phyloP scores from a whole-genome alignment of 306 rosid species.

The Rubus idaeus region DNA sequence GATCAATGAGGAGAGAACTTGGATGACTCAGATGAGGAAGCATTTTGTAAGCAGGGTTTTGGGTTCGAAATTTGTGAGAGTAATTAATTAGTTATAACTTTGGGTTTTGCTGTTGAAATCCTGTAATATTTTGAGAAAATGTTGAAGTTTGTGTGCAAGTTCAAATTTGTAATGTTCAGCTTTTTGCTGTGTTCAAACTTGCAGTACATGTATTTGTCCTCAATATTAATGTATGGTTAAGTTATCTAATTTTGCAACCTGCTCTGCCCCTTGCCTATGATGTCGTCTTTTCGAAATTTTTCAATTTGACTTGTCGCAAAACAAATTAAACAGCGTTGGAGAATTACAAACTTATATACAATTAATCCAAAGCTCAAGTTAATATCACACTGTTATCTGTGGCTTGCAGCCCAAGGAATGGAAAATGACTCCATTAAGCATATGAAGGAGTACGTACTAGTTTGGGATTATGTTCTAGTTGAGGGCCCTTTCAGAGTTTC shows the following conservation, averaged over 20 bases:
- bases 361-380: background rate
- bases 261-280: background rate
- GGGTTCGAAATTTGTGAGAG: background rate
- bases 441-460: background rate
- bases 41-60: background rate
- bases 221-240: too few species aligned
- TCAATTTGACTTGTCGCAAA: background rate
- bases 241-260: too few species aligned
- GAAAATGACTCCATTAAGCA: background rate
- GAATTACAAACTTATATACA: background rate
- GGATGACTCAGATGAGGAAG: background rate
- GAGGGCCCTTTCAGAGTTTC: constrained; percentile 21
- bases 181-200: background rate
- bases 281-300: background rate
- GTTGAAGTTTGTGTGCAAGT: background rate
- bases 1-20: background rate
- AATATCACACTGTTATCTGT: background rate
- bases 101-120: background rate
- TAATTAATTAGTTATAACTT: background rate
- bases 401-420: background rate
- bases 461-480: background rate
- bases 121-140: background rate
- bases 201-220: background rate
- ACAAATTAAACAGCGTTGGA: background rate
- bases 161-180: too few species aligned